phyloP scores from a whole-genome alignment of 208 protist genomes.

The Trypanosoma mega region DNA sequence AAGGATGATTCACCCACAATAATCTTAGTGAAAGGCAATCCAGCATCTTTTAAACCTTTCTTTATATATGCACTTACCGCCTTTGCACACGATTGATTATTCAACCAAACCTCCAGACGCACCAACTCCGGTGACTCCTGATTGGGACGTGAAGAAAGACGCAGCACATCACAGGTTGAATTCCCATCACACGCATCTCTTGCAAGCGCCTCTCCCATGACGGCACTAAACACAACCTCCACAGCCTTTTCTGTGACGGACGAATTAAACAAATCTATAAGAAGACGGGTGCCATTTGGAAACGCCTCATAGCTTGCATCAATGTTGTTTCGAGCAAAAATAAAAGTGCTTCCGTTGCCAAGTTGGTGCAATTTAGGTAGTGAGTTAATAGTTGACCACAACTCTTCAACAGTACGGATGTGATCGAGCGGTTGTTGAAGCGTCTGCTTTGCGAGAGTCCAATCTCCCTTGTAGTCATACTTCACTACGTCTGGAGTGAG shows the following conservation, averaged over 20 bases:
- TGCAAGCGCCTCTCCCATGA: conserved; percentile 73
- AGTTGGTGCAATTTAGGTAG: conserved; percentile 82
- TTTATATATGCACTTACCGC: conserved; percentile 50
- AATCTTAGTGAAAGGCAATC: conserved; percentile 43
- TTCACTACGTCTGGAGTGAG: conserved; percentile 68
- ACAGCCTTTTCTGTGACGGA: conserved; percentile 63
- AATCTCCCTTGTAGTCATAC: conserved; percentile 81
- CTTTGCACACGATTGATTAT: conserved; percentile 53
- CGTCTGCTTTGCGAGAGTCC: conserved; percentile 74
- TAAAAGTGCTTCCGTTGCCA: conserved; percentile 74
- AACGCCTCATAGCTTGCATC: conserved; percentile 88
- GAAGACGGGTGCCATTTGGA: conserved; percentile 74
- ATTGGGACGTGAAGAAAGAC: conserved; percentile 66
- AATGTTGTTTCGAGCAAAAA: conserved; percentile 83
- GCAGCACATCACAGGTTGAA: conserved; percentile 83
- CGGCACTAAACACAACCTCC: conserved; percentile 63
- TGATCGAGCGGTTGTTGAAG: conserved; percentile 78
- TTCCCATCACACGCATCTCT: conserved; percentile 50
- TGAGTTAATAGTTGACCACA: conserved; percentile 91
- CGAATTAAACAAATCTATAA: conserved; percentile 66
- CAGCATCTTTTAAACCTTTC: conserved; percentile 46
- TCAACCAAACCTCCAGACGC: conserved; percentile 87
- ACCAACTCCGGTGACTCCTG: conserved; percentile 64
- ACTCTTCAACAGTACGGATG: conserved; percentile 82
- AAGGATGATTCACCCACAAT: conserved; percentile 65